phyloP scores from a whole-genome alignment of 192 early-diverging fungal genomes.

The Coemansia sp. region DNA sequence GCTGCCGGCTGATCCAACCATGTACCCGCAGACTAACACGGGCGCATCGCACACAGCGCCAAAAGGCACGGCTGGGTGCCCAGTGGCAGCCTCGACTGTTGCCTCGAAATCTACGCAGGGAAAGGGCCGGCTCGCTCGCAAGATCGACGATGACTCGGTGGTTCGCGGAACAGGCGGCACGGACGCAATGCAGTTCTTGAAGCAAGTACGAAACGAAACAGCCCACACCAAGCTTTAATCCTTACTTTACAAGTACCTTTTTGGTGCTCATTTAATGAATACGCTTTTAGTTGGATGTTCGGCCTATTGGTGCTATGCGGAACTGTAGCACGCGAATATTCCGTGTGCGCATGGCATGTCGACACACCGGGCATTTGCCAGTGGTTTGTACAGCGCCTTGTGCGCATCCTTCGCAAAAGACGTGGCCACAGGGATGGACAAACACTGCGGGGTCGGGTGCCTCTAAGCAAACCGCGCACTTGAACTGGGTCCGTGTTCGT shows the following conservation, averaged over 20 bases:
- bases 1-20: conserved; percentile 44
- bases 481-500: conserved; percentile 39
- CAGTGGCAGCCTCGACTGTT: neutral
- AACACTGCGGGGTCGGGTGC: conserved; percentile 47
- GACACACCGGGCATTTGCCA: conserved; percentile 42
- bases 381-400: conserved; percentile 39
- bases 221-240: conserved; percentile 47
- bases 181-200: conserved; percentile 90
- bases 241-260: neutral
- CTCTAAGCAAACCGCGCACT: conserved; percentile 48
- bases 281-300: neutral
- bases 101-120: neutral
- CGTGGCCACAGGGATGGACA: conserved; percentile 48
- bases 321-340: conserved; percentile 48
- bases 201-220: conserved; percentile 85
- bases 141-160: conserved; percentile 57
- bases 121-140: conserved; percentile 58
- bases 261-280: neutral
- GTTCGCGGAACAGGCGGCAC: conserved; percentile 81
- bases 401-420: conserved; percentile 49
- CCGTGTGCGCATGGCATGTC: conserved; percentile 32
- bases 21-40: conserved; percentile 52
- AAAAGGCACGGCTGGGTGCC: neutral
- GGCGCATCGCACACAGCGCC: conserved; percentile 2
- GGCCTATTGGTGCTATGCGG: conserved; percentile 28